Evolutionary conservation across 768 basidiomycete genomes (phyloP).

Genomic region (Lactarius hengduanensis): DNA sequence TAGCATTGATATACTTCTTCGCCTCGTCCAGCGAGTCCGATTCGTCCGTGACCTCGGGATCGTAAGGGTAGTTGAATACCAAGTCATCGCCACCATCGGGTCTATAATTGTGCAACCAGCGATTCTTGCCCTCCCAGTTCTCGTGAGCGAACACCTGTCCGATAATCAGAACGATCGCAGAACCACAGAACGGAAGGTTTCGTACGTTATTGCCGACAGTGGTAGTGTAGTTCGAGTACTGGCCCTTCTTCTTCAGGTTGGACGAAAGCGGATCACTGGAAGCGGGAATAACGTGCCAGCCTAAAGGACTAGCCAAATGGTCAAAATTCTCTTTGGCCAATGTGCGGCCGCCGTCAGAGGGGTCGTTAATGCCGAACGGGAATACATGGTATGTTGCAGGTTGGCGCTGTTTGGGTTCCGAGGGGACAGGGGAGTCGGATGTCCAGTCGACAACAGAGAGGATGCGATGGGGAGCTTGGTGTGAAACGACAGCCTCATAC

Average conservation of each 20-base stretch:
- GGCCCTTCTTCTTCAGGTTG: slow-evolving; percentile 26
- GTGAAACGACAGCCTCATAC: slow-evolving; percentile 89
- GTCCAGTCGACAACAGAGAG: slow-evolving; percentile 95
- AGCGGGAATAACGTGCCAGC: slow-evolving; percentile 88
- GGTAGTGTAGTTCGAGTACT: slow-evolving; percentile 60
- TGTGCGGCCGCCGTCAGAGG: slow-evolving; percentile 61
- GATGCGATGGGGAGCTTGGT: slow-evolving; percentile 69
- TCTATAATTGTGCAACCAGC: slow-evolving; percentile 71
- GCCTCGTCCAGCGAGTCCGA: slow-evolving; percentile 67
- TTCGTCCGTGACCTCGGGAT: slow-evolving; percentile 56
- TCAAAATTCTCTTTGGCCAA: slow-evolving; percentile 70
- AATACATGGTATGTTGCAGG: slow-evolving; percentile 65
- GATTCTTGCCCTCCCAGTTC: slow-evolving; percentile 74
- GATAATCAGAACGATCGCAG: neutral
- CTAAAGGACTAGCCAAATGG: slow-evolving; percentile 73
- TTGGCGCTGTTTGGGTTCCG: slow-evolving; percentile 32
- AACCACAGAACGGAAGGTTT: slow-evolving; percentile 29
- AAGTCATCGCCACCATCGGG: slow-evolving; percentile 60
- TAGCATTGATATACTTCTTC: slow-evolving; percentile 79
- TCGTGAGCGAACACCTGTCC: slow-evolving; percentile 84
- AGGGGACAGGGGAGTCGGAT: slow-evolving; percentile 63
- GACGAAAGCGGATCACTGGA: slow-evolving; percentile 58
- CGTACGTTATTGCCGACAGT: slow-evolving; percentile 84
- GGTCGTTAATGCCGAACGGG: slow-evolving; percentile 85
- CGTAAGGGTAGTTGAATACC: slow-evolving; percentile 72